phyloP scores from a whole-genome alignment of 1,139 yeast species.

The Petasospora fabianii region DNA sequence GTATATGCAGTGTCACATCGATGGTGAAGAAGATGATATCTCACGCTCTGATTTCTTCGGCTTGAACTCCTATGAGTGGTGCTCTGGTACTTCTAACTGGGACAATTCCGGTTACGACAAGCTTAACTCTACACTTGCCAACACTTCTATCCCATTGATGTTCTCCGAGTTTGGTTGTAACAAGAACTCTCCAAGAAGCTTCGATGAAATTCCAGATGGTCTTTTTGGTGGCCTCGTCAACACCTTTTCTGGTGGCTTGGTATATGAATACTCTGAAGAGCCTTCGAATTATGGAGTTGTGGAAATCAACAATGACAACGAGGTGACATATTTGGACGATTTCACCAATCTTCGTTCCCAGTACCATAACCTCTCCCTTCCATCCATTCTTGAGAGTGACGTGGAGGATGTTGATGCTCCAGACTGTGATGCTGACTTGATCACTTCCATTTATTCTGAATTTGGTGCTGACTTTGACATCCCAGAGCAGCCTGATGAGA shows the following conservation, averaged over 20 bases:
- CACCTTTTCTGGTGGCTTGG: constrained; percentile 72
- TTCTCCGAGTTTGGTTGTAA: constrained; percentile 86
- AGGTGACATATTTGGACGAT: constrained; percentile 48
- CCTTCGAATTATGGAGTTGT: constrained; percentile 70
- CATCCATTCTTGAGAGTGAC: constrained; percentile 38
- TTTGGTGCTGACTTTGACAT: constrained; percentile 43
- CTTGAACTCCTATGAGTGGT: not conserved
- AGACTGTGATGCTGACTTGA: constrained; percentile 50
- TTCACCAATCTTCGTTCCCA: constrained; percentile 52
- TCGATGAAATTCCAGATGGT: constrained; percentile 66
- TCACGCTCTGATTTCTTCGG: constrained; percentile 43
- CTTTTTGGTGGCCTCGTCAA: constrained; percentile 48
- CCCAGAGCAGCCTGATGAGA: constrained; percentile 41
- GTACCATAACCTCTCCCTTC: constrained; percentile 40
- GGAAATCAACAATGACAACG: constrained; percentile 40
- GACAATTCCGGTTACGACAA: constrained; percentile 64
- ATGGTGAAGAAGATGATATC: constrained; percentile 29
- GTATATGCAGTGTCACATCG: constrained; percentile 60
- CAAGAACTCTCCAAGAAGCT: constrained; percentile 57
- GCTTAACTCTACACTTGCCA: constrained; percentile 54
- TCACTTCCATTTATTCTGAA: constrained; percentile 34
- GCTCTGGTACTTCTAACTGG: constrained; percentile 62
- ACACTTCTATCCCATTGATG: constrained; percentile 74
- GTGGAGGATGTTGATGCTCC: constrained; percentile 39
- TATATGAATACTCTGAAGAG: constrained; percentile 73